A percentile compares a stretch with the other conserved stretches of the same genome.
Evolutionary conservation across 441 rosid genomes (phyloP).

Genomic region (Hura crepitans): DNA sequence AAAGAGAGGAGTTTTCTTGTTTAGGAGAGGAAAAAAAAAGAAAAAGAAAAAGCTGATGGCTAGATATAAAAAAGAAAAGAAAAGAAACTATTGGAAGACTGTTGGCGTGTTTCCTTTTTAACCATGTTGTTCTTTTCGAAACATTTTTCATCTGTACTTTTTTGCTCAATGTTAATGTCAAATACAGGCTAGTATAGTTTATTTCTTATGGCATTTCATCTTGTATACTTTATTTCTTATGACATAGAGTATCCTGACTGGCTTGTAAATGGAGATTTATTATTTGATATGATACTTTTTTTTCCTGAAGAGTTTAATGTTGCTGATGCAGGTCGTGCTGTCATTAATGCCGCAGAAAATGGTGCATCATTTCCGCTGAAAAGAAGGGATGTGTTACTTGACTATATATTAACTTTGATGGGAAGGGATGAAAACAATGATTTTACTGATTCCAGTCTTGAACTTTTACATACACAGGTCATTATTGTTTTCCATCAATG

Average conservation of each 20-base stretch:
- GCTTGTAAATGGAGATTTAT: neutral
- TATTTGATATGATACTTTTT: conserved; percentile 10
- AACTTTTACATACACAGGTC: conserved; percentile 88
- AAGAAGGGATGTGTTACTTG: conserved; percentile 84
- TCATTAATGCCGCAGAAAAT: conserved; percentile 87
- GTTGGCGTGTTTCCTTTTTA: neutral
- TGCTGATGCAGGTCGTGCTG: conserved; percentile 75
- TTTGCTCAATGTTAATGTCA: neutral
- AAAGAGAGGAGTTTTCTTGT: neutral
- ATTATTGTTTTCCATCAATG: neutral
- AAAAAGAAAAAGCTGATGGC: neutral
- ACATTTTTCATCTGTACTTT: neutral
- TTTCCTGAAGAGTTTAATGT: conserved; percentile 16
- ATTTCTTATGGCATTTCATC: too few species aligned
- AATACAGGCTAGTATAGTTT: neutral
- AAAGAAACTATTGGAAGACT: neutral
- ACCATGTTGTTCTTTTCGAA: neutral
- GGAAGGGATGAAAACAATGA: conserved; percentile 83
- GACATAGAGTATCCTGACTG: conserved; percentile 1
- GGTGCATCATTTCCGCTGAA: conserved; percentile 87
- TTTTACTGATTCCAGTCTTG: conserved; percentile 88
- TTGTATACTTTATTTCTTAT: too few species aligned
- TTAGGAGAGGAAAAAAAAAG: too few species aligned
- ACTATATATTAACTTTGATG: conserved; percentile 93
- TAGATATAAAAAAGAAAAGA: neutral